Evolutionary conservation across 129 eudicot species (phyloP), one percentile per base, ranked within the genome.

Genomic region (Gnaphalium uliginosum): DNA sequence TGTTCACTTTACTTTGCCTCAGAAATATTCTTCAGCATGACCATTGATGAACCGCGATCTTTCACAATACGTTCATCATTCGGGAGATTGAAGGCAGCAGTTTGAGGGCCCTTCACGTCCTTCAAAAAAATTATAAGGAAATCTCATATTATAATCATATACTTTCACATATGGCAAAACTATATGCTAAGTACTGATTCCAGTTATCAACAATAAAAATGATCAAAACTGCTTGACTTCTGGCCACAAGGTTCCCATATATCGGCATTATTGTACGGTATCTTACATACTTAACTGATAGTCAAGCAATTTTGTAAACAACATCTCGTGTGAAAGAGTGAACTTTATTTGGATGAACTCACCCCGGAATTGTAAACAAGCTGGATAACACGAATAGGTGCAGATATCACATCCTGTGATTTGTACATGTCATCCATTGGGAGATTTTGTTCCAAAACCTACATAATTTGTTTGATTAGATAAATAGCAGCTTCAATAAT

Each of bases 101-200:
- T 91, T 85, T 94, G 99, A 71, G 99, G 97, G 4, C 99, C 99
- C 86, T 89, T 94, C 59, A 94, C 99, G 75, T 91, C 99, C 99
- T 94, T 86, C 80, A 81, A 19, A 75, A 59, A 23, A 41, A 15
- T 62, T 29, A 73, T 41, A 71, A 15, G 24, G 4, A 17, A 60
- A 72, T 26, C 25, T 22, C 69, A 35, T 48, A 54, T 68, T n/a
- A 35, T 37, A 78, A 51, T 72, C 62, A 54, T 53, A 29, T 27
- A 6, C 2, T 48, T 70, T 54, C 41, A 46, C 41, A 18, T 27
- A 21, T 22, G 6, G 24, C 15, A 22, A 60, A 61, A 26, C 67
- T 26, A 25, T 3, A 48, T 18, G 46, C 43, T 25, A 70, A 25
- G 17, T 70, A n/a, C 74, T 70, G 24, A 26, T 46, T 35, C 5